Conservation (phyloP, 1,284 basidiomycete species). For the Puccinia sorghi region DNA sequence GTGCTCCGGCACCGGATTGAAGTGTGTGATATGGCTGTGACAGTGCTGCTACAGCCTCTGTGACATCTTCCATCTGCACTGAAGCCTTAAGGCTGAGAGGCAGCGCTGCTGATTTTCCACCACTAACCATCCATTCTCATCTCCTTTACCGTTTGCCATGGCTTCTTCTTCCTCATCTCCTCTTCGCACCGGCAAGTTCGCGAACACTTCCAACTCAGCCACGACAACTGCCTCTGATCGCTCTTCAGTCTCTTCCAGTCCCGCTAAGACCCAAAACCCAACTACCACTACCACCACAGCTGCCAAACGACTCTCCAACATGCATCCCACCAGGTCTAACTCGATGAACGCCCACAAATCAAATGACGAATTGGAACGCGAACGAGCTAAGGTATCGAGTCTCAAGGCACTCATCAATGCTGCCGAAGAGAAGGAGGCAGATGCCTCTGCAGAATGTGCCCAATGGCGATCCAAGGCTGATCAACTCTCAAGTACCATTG, state of each 20-base stretch:
- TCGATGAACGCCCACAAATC: slow-evolving; percentile 5
- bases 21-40: too few relatives aligned
- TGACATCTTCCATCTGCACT: too few relatives aligned
- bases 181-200: background rate
- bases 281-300: background rate
- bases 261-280: background rate
- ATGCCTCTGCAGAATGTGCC: slow-evolving; percentile 6
- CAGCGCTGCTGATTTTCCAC: too few relatives aligned
- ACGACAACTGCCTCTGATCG: background rate
- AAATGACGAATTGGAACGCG: slow-evolving; percentile 26
- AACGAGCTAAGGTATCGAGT: slow-evolving; percentile 21
- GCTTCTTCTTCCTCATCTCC: background rate
- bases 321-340: slow-evolving; percentile 11
- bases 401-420: slow-evolving; percentile 29
- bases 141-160: background rate
- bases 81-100: too few relatives aligned
- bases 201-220: background rate
- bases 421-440: slow-evolving; percentile 37
- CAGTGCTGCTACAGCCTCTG: too few relatives aligned
- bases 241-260: background rate
- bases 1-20: too few relatives aligned
- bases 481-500: slow-evolving; percentile 19
- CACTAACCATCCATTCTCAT: too few relatives aligned
- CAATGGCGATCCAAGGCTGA: slow-evolving; percentile 26
- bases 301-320: slow-evolving; percentile 22